Conservation (phyloP, 352 stramenopile species). For the Saprolegnia parasitica region DNA sequence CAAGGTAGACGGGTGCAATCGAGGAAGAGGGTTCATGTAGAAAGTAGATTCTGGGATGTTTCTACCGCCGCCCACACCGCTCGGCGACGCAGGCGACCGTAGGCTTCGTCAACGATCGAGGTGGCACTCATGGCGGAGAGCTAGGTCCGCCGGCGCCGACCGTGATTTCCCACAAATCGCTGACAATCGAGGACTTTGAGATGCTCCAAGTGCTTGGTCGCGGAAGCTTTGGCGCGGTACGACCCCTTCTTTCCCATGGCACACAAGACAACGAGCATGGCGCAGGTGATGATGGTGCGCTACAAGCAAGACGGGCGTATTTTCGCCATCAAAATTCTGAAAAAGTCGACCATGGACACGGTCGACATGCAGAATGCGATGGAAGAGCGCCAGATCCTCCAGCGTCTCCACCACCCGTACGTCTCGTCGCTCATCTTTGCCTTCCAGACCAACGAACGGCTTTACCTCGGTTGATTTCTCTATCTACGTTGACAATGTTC, state of each 20-base stretch:
- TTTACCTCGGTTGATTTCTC: conserved; percentile 78
- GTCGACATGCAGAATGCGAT: conserved; percentile 82
- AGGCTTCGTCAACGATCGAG: not conserved
- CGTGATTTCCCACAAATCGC: conserved; percentile 39
- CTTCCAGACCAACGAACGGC: conserved; percentile 84
- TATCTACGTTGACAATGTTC: too few species aligned
- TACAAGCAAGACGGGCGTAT: conserved; percentile 86
- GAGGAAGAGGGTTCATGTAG: too few species aligned
- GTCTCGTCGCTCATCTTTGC: conserved; percentile 84
- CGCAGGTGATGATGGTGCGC: conserved; percentile 74
- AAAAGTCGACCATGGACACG: conserved; percentile 85
- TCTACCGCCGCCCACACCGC: not conserved
- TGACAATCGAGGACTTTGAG: conserved; percentile 88
- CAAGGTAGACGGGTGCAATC: too few species aligned
- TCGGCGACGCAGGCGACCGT: not conserved
- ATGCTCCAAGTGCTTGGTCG: conserved; percentile 86
- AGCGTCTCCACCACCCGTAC: conserved; percentile 84
- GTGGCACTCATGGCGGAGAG: not conserved
- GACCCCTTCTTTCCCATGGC: not conserved
- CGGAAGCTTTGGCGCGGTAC: conserved; percentile 72
- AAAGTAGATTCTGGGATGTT: not conserved
- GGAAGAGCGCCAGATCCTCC: conserved; percentile 85
- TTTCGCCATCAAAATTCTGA: conserved; percentile 88
- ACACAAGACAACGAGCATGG: not conserved
- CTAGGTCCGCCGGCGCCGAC: not conserved